Evolutionary conservation across 176 grass and related monocot species (phyloP).

Genomic region (Elaeis guineensis): DNA sequence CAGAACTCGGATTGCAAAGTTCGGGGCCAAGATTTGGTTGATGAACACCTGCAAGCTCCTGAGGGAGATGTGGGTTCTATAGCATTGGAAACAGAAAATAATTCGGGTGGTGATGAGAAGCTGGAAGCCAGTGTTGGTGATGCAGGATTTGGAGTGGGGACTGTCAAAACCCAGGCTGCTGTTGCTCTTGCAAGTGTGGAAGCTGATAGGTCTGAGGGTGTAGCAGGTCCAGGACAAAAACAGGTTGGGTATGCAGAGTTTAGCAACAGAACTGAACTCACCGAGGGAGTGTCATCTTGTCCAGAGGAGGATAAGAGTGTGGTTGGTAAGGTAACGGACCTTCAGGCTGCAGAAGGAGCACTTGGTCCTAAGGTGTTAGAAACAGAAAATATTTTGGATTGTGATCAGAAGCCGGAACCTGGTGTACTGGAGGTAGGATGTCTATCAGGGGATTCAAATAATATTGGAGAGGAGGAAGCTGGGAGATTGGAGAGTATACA

Average conservation of each 20-base stretch:
- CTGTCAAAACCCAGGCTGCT: neutral
- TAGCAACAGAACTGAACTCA: neutral
- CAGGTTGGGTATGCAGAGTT: neutral
- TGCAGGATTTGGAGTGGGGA: too few species aligned
- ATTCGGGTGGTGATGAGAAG: too few species aligned
- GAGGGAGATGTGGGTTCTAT: too few species aligned
- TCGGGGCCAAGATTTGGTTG: too few species aligned
- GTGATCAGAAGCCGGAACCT: neutral
- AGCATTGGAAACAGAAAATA: too few species aligned
- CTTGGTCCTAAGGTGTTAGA: too few species aligned
- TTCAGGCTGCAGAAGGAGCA: too few species aligned
- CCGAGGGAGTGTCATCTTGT: neutral
- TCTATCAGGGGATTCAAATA: neutral
- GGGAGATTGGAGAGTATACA: neutral
- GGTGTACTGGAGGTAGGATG: neutral
- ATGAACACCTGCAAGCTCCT: too few species aligned
- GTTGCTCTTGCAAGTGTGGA: neutral
- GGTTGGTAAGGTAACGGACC: too few species aligned
- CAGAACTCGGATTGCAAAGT: too few species aligned
- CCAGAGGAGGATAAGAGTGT: neutral
- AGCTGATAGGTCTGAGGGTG: neutral
- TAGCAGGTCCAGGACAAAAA: neutral
- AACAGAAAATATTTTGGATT: neutral
- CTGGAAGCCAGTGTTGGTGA: too few species aligned
- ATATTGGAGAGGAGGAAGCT: neutral